phyloP scores from a whole-genome alignment of 164 flowering plant genomes.

The Macadamia integrifolia region DNA sequence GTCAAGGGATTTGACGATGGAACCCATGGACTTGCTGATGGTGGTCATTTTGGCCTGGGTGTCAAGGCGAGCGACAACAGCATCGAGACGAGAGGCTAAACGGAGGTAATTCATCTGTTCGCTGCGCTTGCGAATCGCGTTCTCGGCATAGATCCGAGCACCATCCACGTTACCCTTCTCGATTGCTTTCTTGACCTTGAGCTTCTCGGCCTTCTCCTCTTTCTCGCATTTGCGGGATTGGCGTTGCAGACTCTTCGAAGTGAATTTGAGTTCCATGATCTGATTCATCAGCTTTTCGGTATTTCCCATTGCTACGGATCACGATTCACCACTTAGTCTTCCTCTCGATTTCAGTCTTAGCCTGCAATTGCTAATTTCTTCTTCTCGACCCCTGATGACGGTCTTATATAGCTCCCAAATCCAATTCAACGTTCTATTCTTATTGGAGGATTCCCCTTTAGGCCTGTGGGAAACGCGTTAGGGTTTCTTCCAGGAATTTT shows the following conservation, averaged over 20 bases:
- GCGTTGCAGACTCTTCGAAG: constrained; percentile 59
- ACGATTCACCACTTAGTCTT: too few species aligned
- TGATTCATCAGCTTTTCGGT: constrained; percentile 67
- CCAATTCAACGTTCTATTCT: too few species aligned
- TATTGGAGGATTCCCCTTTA: too few species aligned
- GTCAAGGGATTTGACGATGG: constrained; percentile 64
- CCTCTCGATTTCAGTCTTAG: too few species aligned
- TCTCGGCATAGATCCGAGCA: constrained; percentile 71
- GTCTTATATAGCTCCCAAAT: too few species aligned
- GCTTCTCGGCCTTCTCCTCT: constrained; percentile 66
- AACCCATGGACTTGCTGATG: constrained; percentile 55
- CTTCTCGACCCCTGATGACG: too few species aligned
- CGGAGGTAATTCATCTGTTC: constrained; percentile 80
- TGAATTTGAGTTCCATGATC: constrained; percentile 71
- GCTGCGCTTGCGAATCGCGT: constrained; percentile 63
- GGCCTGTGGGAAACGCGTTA: too few species aligned
- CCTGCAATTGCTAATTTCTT: constrained; percentile 10
- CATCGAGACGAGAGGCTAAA: constrained; percentile 60
- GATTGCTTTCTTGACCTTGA: constrained; percentile 70
- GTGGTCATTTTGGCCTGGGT: constrained; percentile 68
- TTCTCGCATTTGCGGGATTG: constrained; percentile 72
- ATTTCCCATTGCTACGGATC: constrained; percentile 40
- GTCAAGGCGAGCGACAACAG: constrained; percentile 68
- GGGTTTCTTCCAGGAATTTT: too few species aligned
- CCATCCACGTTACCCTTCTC: constrained; percentile 80